phyloP scores from a whole-genome alignment of 2,329 filamentous ascomycete genomes.

The Trichoderma sp. region DNA sequence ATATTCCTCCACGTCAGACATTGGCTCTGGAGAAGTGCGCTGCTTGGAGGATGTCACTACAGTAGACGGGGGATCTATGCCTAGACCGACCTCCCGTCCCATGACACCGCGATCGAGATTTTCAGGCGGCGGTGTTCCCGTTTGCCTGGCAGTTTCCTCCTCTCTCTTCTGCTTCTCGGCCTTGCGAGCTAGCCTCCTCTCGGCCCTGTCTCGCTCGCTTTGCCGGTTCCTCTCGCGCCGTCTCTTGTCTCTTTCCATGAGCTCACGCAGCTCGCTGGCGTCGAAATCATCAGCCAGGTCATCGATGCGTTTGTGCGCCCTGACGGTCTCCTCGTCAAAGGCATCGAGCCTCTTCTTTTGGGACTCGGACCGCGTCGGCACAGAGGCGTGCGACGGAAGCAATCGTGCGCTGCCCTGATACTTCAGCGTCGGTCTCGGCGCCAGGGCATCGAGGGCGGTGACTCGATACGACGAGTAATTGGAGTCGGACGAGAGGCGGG shows the following conservation, averaged over 20 bases:
- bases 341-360: constrained; percentile 55
- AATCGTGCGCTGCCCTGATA: constrained; percentile 68
- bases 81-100: constrained; percentile 61
- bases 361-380: constrained; percentile 51
- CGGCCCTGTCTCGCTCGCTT: constrained; percentile 66
- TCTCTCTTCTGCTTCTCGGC: constrained; percentile 67
- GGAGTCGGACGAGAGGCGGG: constrained; percentile 72
- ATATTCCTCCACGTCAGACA: constrained; percentile 30
- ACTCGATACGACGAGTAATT: constrained; percentile 76
- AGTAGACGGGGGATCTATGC: constrained; percentile 57
- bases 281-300: constrained; percentile 82
- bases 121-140: constrained; percentile 53
- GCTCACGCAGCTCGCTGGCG: constrained; percentile 78
- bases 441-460: constrained; percentile 76
- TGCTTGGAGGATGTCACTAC: constrained; percentile 59
- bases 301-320: constrained; percentile 64
- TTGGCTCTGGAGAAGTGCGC: constrained; percentile 36
- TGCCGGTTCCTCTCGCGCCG: constrained; percentile 73
- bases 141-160: constrained; percentile 55
- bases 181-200: constrained; percentile 64
- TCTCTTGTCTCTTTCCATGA: constrained; percentile 87
- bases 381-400: constrained; percentile 48
- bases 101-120: constrained; percentile 63
- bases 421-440: constrained; percentile 80
- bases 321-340: constrained; percentile 63